These are phyloP conservation scores for Cunninghamia lanceolata DNA, from an alignment of 75 land plant genomes.

Conservation along the genomic window DNA sequence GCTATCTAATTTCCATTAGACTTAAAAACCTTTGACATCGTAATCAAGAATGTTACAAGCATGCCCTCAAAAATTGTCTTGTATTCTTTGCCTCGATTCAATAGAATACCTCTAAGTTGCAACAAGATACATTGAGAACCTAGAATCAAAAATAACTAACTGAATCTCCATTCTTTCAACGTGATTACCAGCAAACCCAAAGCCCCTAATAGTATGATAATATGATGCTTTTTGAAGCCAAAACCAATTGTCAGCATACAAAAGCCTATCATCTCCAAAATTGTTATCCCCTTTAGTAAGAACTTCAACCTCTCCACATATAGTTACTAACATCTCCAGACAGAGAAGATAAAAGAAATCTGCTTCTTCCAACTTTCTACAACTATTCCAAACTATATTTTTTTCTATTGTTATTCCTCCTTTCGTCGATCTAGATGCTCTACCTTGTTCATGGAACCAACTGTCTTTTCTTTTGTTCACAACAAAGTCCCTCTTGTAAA, in stretches of 20 bases:
- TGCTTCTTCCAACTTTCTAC: too few species aligned
- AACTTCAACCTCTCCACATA: too few species aligned
- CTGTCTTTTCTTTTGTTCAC: too few species aligned
- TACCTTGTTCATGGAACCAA: too few species aligned
- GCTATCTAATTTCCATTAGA: background rate
- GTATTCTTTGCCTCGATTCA: background rate
- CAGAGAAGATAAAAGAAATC: too few species aligned
- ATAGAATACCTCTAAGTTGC: background rate
- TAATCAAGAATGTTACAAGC: background rate
- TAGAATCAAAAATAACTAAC: background rate
- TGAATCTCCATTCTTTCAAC: conserved; percentile 67
- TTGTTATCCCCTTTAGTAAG: conserved; percentile 99
- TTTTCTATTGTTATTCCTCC: too few species aligned
- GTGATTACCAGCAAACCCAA: conserved; percentile 84
- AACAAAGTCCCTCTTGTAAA: too few species aligned
- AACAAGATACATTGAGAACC: background rate
- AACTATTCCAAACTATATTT: too few species aligned
- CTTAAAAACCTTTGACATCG: background rate
- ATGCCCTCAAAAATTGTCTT: background rate
- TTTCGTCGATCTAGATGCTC: too few species aligned
- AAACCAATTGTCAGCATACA: conserved; percentile 80
- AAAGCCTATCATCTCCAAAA: conserved; percentile 69
- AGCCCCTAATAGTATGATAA: conserved; percentile 77
- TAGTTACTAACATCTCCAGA: too few species aligned
- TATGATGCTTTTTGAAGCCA: conserved; percentile 89